Conservation (phyloP, 306 rosid species). For the Rosa lucieae region DNA sequence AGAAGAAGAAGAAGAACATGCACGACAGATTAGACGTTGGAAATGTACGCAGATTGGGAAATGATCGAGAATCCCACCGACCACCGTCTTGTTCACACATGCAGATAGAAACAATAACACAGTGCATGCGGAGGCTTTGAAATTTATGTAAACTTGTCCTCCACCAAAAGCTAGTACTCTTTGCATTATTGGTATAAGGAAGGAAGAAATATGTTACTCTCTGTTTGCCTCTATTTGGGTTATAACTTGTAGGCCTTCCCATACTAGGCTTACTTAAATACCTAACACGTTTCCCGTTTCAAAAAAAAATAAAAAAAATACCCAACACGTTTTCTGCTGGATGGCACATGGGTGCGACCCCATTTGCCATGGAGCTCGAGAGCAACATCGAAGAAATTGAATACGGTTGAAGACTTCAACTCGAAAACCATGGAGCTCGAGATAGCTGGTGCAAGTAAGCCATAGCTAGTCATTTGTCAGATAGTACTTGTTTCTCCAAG, state of each 20-base stretch:
- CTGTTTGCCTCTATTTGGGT: not conserved
- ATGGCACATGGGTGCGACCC: not conserved
- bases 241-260: not conserved
- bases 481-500: not conserved
- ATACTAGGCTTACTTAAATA: not conserved
- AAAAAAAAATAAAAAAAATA: not conserved
- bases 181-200: not conserved
- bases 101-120: not conserved
- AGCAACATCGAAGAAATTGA: not conserved
- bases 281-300: not conserved
- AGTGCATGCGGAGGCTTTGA: not conserved
- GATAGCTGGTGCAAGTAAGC: not conserved
- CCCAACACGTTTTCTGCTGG: not conserved
- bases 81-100: not conserved
- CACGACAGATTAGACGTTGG: not conserved
- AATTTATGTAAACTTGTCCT: not conserved
- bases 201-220: not conserved
- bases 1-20: not conserved
- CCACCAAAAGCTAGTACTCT: not conserved
- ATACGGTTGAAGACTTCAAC: not conserved
- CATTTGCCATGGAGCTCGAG: not conserved
- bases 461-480: not conserved
- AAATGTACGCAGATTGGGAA: not conserved
- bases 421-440: not conserved
- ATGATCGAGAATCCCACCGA: not conserved